Base-by-base conservation (phyloP, 1,139 yeast genomes). In the Eremothecium cymbalariae region DNA sequence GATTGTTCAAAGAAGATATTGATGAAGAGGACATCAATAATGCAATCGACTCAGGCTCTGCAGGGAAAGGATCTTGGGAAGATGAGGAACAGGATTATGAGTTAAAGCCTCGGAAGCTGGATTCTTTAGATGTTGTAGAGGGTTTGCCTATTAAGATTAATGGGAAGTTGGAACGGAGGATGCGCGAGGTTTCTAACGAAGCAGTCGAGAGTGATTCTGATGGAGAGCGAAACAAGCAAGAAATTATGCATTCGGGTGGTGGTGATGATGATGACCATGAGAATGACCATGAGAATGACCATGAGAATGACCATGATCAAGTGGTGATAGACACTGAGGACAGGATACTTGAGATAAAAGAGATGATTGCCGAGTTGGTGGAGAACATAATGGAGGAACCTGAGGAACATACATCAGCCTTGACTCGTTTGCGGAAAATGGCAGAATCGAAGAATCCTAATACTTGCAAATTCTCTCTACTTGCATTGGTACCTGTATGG, bases 311-410 rank as follows among this genome's bases (percentile, higher is more conserved):
- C 14, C 73, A 66, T 14, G 64, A 63, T 11, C 70, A 72, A 32
- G 68, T 67, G 4, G 65, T 64, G 11, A 63, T 69, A 6, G 64
- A 74, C n/a, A 77, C 80, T 0, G 72, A 65, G 36, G 80, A 77
- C 51, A 67, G 67, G 40, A 65, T 83, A 22, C 47, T 68, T 12
- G 68, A 69, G 42, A 67, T 83, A 32, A 84, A 86, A 48, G 97
- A 86, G 59, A 84, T 80, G 40, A 72, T 90, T 21, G 95, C 97
- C 0, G 78, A 72, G 11, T 59, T 80, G 34, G 95, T 94, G 1
- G 83, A 83, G 21, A 71, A 70, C 34, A 62, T 90, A 26, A 76
- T 77, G 51, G 95, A 88, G 57, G 86, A 85, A 41, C 96, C 98
- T 1, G 97, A 90, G 55, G 95, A 84, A 50, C 74, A 88, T 53